Conservation (phyloP, 768 basidiomycete genomes). For the Boletus rufocinnamomeus region DNA sequence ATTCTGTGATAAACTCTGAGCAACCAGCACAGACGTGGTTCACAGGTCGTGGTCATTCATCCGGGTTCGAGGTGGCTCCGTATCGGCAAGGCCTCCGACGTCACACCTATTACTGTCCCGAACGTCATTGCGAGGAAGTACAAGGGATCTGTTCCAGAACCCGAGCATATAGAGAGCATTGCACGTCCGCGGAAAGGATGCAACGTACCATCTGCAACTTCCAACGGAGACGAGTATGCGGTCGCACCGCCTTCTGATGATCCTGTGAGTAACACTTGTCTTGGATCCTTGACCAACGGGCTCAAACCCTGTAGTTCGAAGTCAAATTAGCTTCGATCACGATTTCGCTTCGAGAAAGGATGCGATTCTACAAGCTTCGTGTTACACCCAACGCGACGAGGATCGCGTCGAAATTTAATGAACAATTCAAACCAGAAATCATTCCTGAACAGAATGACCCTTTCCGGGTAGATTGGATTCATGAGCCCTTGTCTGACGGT, state of each 20-base stretch:
- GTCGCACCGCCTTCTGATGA: slow-evolving; percentile 54
- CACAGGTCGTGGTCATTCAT: slow-evolving; percentile 78
- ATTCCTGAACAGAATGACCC: slow-evolving; percentile 85
- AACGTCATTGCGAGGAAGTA: slow-evolving; percentile 73
- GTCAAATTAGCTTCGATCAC: slow-evolving; percentile 72
- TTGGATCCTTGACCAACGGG: neutral
- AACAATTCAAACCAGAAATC: slow-evolving; percentile 80
- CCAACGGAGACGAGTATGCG: slow-evolving; percentile 53
- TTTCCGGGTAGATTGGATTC: slow-evolving; percentile 83
- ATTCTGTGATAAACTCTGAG: slow-evolving; percentile 32
- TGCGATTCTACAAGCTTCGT: slow-evolving; percentile 83
- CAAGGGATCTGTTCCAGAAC: slow-evolving; percentile 44
- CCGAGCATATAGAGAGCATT: slow-evolving; percentile 51
- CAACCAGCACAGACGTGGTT: slow-evolving; percentile 59
- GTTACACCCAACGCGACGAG: slow-evolving; percentile 70
- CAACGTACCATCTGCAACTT: slow-evolving; percentile 22
- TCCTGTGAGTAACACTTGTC: slow-evolving; percentile 46
- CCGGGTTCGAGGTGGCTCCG: slow-evolving; percentile 74
- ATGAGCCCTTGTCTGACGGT: slow-evolving; percentile 47
- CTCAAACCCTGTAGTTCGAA: slow-evolving; percentile 55
- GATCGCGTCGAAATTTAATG: slow-evolving; percentile 79
- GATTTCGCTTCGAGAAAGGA: slow-evolving; percentile 73
- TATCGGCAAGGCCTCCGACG: slow-evolving; percentile 76
- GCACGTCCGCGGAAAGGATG: slow-evolving; percentile 52
- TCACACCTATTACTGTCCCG: slow-evolving; percentile 66